Evolutionary conservation across 2,329 filamentous ascomycete species (phyloP), one percentile per base, ranked within the genome.

Genomic region (Capronia americana): DNA sequence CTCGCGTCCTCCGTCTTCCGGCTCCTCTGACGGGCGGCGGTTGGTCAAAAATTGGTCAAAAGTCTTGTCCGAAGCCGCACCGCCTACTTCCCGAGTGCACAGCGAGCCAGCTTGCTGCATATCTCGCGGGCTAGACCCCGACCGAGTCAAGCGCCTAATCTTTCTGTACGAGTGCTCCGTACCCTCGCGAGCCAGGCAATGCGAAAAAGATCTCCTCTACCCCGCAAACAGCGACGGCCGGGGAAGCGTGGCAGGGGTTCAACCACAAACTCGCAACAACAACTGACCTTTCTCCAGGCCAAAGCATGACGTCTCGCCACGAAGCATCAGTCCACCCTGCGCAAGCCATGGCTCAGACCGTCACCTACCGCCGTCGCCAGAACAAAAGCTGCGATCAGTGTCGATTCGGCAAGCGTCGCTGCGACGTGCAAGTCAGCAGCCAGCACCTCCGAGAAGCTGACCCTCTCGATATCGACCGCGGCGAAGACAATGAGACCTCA

Each of bases 311-410:
- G 48, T 51, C 48, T 28, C 48, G 20, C n/a, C 11, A 14, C 48
- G 24, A 51, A 51, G 48, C 53, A 17, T 34, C 28, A 8, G 20
- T 10, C 6, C n/a, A 8, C 46, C 48, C 48, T 24, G 1, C 4
- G n/a, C 46, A 41, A 24, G 23, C 5, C 46, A 61, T 61, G 58
- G 34, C 59, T 10, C 38, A 55, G 34, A 62, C 30, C 55, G 38
- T 56, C 12, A 26, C 51, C 5, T 26, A 32, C 14, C 65, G 61
- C 44, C 76, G 79, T 59, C 78, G 78, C 63, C 79, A 81, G 65
- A 77, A 80, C 65, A 76, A 80, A 53, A 81, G 80, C 66, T 83
- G 81, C 68, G 81, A 83, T 64, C 80, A 80, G 63, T 83, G 81
- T 69, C 76, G 80, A 24, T 79, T 79, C 67, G 80, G 80, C 24